Conservation (phyloP, 2,329 filamentous ascomycete genomes). For the Fusarium coffeatum region DNA sequence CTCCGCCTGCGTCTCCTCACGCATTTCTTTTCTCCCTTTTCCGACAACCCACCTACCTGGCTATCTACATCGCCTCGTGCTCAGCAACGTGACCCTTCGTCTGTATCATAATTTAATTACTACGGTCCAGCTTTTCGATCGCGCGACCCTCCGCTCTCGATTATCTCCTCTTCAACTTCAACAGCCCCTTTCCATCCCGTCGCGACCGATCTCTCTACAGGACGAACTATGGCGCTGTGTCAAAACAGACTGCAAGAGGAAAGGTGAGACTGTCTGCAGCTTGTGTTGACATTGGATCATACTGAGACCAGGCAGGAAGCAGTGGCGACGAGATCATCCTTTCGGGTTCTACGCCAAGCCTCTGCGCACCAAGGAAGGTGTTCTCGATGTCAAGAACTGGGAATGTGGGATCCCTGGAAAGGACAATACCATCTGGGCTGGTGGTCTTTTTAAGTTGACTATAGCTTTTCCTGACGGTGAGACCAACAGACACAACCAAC, state of each 20-base stretch:
- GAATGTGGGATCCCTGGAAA: constrained; percentile 97
- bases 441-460: constrained; percentile 94
- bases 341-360: constrained; percentile 98
- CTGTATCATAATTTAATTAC: constrained; percentile 1
- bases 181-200: constrained; percentile 10
- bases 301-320: constrained; percentile 72
- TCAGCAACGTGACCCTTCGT: constrained; percentile 2
- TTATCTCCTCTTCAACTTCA: constrained; percentile 17
- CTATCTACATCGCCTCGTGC: neutral
- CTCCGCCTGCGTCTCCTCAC: constrained; percentile 17
- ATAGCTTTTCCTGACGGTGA: constrained; percentile 93
- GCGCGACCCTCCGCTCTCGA: constrained; percentile 5
- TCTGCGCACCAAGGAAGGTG: constrained; percentile 79
- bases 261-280: constrained; percentile 65
- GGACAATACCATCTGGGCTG: constrained; percentile 96
- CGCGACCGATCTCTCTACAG: neutral
- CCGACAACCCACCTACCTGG: neutral
- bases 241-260: constrained; percentile 90
- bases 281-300: neutral
- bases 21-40: neutral
- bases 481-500: constrained; percentile 43
- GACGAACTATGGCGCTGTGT: constrained; percentile 80
- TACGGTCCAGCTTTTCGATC: constrained; percentile 12
- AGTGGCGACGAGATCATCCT: constrained; percentile 96
- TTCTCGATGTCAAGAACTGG: constrained; percentile 94